Evolutionary conservation across 192 early-diverging fungal species (phyloP), one percentile per base, ranked within the genome.

Genomic region (Kappamyces sp.): DNA sequence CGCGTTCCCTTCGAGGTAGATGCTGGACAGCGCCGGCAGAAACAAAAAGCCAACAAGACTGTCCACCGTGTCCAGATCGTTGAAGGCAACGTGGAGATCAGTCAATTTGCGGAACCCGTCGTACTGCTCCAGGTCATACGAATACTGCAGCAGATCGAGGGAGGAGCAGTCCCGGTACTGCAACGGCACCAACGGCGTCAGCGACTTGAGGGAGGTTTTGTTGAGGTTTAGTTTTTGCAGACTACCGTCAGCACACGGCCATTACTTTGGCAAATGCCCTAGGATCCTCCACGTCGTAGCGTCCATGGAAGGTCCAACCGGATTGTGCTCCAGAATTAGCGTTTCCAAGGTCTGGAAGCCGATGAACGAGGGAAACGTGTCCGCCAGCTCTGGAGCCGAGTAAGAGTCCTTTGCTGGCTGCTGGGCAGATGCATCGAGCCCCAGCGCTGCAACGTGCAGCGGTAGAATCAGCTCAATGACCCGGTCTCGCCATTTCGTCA

Each of bases 1-100:
- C 2, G 79, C 74, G 41, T 81, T 81, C 29, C 73, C 75, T 53
- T 74, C 75, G 45, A 81, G 32, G 51, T 55, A 75, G n/a, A 81
- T 59, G 15, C 57, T 46, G 50, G 60, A 15, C 29, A 81, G 40
- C 9, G 34, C 52, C 5, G 69, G 72, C 5, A 81, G 60, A 51
- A 61, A 72, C 1, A 75, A 61, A 12, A 79, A 38, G 1, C 73
- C 75, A 39, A 78, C 45, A 8, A 81, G 47, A 15, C 61, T 69
- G 33, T 65, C 70, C 7, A 63, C 49, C 12, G 63, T 67, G 3
- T 50, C 53, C 30, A 81, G 67, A 4, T 49, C 32, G 47, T 81
- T 81, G 60, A 59, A 61, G 2, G 75, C 48, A n/a, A 81, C 37
- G 45, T 67, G 46, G 8, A 81, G 60, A 39, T 81, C 79, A 41